Evolutionary conservation across 805 yeast genomes (phyloP), one percentile per base, ranked within the genome.

Genomic region (Ogataea salicorniae): DNA sequence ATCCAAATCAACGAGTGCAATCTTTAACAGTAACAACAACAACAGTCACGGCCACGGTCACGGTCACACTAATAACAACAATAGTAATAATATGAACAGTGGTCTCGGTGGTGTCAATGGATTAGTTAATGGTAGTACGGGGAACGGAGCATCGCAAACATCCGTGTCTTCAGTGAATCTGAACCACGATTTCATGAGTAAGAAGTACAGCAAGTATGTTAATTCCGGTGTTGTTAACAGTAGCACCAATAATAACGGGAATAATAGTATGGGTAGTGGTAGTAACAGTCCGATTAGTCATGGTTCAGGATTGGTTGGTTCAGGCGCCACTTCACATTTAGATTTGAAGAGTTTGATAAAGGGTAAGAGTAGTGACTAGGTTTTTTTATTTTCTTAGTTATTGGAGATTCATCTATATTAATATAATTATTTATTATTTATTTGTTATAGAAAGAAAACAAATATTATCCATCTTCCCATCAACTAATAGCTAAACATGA

Each of bases 191-290:
- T 52, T 57, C 35, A 53, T 56, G 58, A 54, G 61, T 18, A 59
- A 57, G 41, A 57, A 56, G 41, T 57, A 56, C 45, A 54, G 47
- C 43, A 59, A 57, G 34, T 57, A 53, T 33, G 41, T 49, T n/a
- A 45, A 43, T 15, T 34, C 46, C 22, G 29, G 52, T 8, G 33
- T 16, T 17, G 14, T 4, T 34, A 41, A 14, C 15, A 26, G 39
- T 13, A 11, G 13, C n/a, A 18, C 29, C 3, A 20, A 15, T 20
- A 37, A 4, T 14, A 37, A 22, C 18, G 39, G 26, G 16, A 14
- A 6, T 14, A 37, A 22, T 8, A n/a, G 13, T 36, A 20, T 14
- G 14, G 29, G 29, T 22, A 14, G n/a, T 8, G 39, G 15, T 20
- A 23, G 8, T 22, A 23, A 37, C 14, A 13, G 9, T 16, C 39